Evolutionary conservation across 257 asterid genomes (phyloP), one percentile per base, ranked within the genome.

Genomic region (Solanum lycopersicoides): DNA sequence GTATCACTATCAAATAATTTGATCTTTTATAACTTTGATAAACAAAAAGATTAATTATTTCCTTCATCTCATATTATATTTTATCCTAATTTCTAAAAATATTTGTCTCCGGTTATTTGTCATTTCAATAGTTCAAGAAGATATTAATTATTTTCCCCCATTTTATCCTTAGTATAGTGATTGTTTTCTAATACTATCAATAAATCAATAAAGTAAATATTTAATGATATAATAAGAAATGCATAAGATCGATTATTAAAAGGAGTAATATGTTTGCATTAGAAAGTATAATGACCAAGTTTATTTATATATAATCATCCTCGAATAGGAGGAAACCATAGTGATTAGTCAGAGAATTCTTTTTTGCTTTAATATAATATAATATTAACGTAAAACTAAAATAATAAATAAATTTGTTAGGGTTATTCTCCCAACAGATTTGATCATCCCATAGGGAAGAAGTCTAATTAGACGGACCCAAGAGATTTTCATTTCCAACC

Each of bases 371-470:
- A 34, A 34, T 35, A 12, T 41, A 14, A 3, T 75, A 6, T 28
- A 28, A 28, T 28, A n/a, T 4, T 76, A 28, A 28, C 68, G 68
- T 47, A 47, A 80, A 80, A 47, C 42, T 80, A 80, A 80, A 80
- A 16, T 15, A 28, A 47, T 15, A 45, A 47, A 47, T 32, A 44
- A 44, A 14, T 7, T 44, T 23, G 12, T 11, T 3, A 47, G 28
- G 68, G 12, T 47, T 80, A 47, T 80, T 80, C 68, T 80, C 42
- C 85, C 68, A 30, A 80, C 18, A 30, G 85, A 80, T 30, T 77
- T 80, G 85, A 80, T 80, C 85, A 80, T 30, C 85, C 85, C 85
- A 80, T 18, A 47, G 85, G 28, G 68, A 80, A 47, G 68, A 80
- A 44, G 84, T 45, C 28, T 79, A 45, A 45, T 66, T 66, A 28